These are phyloP conservation scores for Tuber umbilicatum DNA, from an alignment of 495 filamentous ascomycete genomes.

Conservation along the genomic window DNA sequence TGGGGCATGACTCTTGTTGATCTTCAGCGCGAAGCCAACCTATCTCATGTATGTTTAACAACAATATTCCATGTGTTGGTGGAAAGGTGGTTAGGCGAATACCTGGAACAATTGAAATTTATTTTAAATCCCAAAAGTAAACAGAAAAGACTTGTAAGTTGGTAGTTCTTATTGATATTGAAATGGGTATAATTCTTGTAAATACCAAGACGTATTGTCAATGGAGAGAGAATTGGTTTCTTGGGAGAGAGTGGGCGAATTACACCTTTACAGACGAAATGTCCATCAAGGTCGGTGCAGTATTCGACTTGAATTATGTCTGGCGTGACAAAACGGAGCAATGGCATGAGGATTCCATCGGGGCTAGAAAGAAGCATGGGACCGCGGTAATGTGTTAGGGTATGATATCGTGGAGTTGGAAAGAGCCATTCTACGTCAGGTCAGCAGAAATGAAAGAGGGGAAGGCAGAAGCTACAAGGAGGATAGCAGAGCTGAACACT, in stretches of 20 bases:
- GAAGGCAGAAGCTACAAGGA: neutral
- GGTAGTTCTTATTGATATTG: neutral
- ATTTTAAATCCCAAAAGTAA: neutral
- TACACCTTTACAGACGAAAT: conserved; percentile 12
- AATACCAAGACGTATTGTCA: too few species aligned
- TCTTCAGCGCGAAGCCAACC: neutral
- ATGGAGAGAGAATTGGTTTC: too few species aligned
- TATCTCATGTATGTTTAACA: neutral
- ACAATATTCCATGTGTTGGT: neutral
- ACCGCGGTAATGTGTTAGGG: neutral
- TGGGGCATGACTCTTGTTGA: neutral
- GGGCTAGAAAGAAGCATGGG: neutral
- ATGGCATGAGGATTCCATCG: neutral
- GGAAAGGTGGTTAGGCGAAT: neutral
- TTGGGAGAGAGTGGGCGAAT: too few species aligned
- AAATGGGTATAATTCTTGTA: too few species aligned
- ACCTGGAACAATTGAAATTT: neutral
- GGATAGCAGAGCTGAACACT: neutral
- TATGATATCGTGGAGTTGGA: neutral
- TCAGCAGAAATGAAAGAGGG: neutral
- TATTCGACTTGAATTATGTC: neutral
- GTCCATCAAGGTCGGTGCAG: neutral
- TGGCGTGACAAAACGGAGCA: conserved; percentile 1
- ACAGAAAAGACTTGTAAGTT: neutral
- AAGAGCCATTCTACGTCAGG: conserved; percentile 4